phyloP scores from a whole-genome alignment of 495 filamentous ascomycete genomes.

The Penicillium atrosanguineum region DNA sequence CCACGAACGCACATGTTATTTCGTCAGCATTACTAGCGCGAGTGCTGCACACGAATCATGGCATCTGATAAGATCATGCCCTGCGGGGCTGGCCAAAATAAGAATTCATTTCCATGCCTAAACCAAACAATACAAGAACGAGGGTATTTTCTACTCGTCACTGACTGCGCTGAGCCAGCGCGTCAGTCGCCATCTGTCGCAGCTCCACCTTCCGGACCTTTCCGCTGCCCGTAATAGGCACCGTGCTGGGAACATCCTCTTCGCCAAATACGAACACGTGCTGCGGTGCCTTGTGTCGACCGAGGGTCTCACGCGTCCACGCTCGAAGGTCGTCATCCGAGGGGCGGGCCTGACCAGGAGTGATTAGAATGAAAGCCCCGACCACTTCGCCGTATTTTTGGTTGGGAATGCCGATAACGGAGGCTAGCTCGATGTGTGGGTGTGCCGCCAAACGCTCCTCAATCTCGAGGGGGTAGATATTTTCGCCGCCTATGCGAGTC shows the following conservation, averaged over 20 bases:
- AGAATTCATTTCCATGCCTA: neutral
- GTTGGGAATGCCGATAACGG: conserved; percentile 63
- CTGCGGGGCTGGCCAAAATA: neutral
- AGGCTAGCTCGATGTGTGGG: conserved; percentile 51
- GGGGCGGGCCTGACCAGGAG: conserved; percentile 31
- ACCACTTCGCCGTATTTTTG: conserved; percentile 66
- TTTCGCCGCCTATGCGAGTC: conserved; percentile 59
- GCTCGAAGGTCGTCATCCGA: conserved; percentile 50
- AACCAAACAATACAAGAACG: neutral
- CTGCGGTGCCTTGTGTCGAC: conserved; percentile 64
- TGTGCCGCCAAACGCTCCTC: conserved; percentile 64
- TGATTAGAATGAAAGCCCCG: conserved; percentile 54
- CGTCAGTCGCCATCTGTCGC: conserved; percentile 52
- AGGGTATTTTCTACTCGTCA: neutral
- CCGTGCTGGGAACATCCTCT: conserved; percentile 51
- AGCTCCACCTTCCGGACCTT: conserved; percentile 70
- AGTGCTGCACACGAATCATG: neutral
- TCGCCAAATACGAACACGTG: conserved; percentile 65
- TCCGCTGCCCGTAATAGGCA: conserved; percentile 68
- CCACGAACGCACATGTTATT: no score
- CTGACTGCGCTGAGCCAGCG: conserved; percentile 33
- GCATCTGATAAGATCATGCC: conserved; percentile 15
- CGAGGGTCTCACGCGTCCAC: conserved; percentile 60
- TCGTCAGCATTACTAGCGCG: no score
- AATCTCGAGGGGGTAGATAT: conserved; percentile 73